Base-by-base conservation (phyloP, 148 eudicot genomes). In the Rheum nobile region DNA sequence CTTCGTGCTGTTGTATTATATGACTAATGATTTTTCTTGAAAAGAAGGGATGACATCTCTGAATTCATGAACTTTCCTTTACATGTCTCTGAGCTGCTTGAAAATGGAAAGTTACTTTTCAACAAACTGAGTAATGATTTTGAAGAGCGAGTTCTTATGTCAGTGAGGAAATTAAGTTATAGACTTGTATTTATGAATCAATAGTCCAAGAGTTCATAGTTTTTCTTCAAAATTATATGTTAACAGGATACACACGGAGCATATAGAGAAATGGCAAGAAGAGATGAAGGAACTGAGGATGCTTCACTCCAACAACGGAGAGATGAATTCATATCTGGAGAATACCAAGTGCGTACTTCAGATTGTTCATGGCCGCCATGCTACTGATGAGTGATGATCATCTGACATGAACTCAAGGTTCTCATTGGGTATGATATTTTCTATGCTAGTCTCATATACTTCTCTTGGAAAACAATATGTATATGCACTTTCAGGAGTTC, bases 241-340 rank as follows among this genome's bases (percentile, higher is more conserved):
- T 57, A 75, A 76, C 87, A 93, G 96, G 84, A 84, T 87, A 41
- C 96, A 93, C 84, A 88, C 84, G 90, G 93, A 90, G 79, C 98
- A 90, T 87, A 88, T 59, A 96, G n/a, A n/a, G n/a, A n/a, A n/a
- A n/a, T n/a, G n/a, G n/a, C n/a, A n/a, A n/a, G n/a, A n/a, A n/a
- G n/a, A 90, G 78, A 93, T 93, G 54, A 87, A 86, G 81, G 89
- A 86, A 76, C 85, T 92, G 73, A 86, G 90, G 77, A 75, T 86
- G 85, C 84, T 90, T 47, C 96, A 92, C 81, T 83, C 90, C 75
- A 79, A 86, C 44, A 93, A 88, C 37, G 98, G 87, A 78, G 93
- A 93, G 37, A 67, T 72, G 75, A 79, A 83, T 78, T 77, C 79
- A 75, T 80, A 89, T 68, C 80, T 93, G 81, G 80, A 83, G 42